Evolutionary conservation across 2,329 filamentous ascomycete species (phyloP).

Genomic region (Pyricularia sp.): DNA sequence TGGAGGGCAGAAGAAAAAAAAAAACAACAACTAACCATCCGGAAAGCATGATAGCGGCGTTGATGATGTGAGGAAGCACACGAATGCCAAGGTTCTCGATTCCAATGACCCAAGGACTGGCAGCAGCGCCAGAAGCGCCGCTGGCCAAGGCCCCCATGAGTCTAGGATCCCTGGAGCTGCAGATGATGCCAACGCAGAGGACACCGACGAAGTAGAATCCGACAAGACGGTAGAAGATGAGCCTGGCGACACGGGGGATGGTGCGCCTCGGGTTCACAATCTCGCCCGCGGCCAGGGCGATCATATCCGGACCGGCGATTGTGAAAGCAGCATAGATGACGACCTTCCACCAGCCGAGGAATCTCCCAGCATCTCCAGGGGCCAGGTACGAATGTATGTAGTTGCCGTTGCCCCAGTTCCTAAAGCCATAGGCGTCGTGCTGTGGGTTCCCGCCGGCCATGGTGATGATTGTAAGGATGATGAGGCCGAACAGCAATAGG

Average conservation of each 20-base stretch:
- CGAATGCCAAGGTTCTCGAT: constrained; percentile 37
- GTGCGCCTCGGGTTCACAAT: constrained; percentile 67
- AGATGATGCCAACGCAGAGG: constrained; percentile 63
- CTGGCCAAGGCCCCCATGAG: constrained; percentile 44
- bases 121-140: constrained; percentile 25
- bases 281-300: constrained; percentile 47
- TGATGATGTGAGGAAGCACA: constrained; percentile 41
- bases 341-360: constrained; percentile 5
- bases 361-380: constrained; percentile 1
- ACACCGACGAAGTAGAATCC: constrained; percentile 68
- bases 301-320: constrained; percentile 6
- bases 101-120: constrained; percentile 33
- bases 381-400: constrained; percentile 3
- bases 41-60: constrained; percentile 23
- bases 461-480: constrained; percentile 9
- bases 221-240: constrained; percentile 71
- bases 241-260: constrained; percentile 63
- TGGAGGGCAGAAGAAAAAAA: background rate
- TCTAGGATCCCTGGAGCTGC: constrained; percentile 34
- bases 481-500: constrained; percentile 7
- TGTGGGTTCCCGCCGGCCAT: constrained; percentile 3
- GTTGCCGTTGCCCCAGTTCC: constrained; percentile 7
- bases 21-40: constrained; percentile 15
- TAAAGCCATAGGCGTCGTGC: constrained; percentile 7
- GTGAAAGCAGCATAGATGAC: constrained; percentile 6